Percentiles rank a stretch among this genome's conserved stretches.
Conservation (phyloP, 176 grass and related monocot genomes). For the Hyparrhenia diplandra region DNA sequence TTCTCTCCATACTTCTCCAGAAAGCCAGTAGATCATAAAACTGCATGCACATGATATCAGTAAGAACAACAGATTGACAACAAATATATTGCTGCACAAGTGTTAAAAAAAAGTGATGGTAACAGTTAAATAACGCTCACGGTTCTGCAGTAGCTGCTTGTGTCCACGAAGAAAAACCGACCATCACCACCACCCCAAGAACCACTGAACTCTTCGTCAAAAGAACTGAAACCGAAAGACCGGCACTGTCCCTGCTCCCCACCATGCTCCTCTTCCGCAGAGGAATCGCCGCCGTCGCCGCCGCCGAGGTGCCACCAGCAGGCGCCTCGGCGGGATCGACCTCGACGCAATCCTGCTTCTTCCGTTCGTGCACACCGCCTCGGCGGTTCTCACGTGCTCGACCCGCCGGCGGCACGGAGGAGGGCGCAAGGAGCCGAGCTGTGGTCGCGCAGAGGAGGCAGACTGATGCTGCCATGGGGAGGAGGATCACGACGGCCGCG, state of each 20-base stretch:
- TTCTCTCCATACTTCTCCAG: slow-evolving; percentile 45
- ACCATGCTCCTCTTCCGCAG: slow-evolving; percentile 16
- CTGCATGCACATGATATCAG: slow-evolving; percentile 10
- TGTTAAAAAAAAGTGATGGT: background rate
- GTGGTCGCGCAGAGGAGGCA: slow-evolving; percentile 9
- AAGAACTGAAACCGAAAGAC: background rate
- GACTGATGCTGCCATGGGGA: background rate
- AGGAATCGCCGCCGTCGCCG: background rate
- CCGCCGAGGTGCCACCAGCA: no score
- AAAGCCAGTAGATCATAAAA: slow-evolving; percentile 47
- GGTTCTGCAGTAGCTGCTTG: background rate
- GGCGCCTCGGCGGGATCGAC: background rate
- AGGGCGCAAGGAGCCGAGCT: background rate
- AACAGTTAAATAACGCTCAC: background rate
- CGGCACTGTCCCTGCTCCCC: background rate
- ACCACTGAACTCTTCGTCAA: background rate
- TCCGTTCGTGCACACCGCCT: background rate
- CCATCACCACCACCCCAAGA: background rate
- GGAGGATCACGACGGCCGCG: no score
- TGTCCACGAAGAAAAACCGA: slow-evolving; percentile 5
- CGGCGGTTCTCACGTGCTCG: background rate
- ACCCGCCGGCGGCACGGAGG: background rate
- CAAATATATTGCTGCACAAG: background rate
- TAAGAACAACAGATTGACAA: background rate
- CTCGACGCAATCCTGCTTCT: slow-evolving; percentile 12